Percentiles rank a stretch among this genome's conserved stretches.
These are phyloP conservation scores for Agaricales sp. DNA, from an alignment of 1,284 basidiomycete genomes.

Conservation along the genomic window DNA sequence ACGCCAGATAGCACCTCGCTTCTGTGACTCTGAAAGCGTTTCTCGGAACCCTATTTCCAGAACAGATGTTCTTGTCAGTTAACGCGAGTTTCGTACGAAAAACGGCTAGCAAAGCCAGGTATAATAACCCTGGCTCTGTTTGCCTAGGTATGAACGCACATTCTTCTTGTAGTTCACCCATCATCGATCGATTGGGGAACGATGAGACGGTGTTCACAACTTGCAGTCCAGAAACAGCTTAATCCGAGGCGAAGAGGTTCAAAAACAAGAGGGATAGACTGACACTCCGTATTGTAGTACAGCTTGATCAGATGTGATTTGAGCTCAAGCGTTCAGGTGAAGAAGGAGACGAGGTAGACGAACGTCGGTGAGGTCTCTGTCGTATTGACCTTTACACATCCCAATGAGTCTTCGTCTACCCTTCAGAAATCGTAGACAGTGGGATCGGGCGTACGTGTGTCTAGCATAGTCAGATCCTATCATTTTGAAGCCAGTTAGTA, in stretches of 20 bases:
- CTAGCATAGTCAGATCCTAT: conserved; percentile 43
- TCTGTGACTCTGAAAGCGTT: conserved; percentile 35
- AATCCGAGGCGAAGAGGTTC: conserved; percentile 1
- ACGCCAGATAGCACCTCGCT: conserved; percentile 46
- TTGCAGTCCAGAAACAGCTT: conserved; percentile 10
- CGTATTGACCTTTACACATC: conserved; percentile 38
- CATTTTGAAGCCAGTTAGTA: too few species aligned
- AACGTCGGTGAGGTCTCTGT: conserved; percentile 53
- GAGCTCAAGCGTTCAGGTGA: background rate
- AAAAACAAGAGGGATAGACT: conserved; percentile 14
- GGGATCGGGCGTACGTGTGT: conserved; percentile 32
- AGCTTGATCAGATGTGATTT: conserved; percentile 21
- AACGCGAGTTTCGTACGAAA: background rate
- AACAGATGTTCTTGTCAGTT: background rate
- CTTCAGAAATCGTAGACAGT: background rate
- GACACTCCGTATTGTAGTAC: conserved; percentile 42
- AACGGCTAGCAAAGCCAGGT: too few species aligned
- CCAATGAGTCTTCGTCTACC: too few species aligned
- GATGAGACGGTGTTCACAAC: conserved; percentile 35
- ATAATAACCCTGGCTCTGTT: too few species aligned
- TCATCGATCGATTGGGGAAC: conserved; percentile 39
- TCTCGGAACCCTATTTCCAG: conserved; percentile 37
- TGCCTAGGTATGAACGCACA: too few species aligned
- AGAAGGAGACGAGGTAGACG: conserved; percentile 10
- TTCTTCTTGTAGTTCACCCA: conserved; percentile 48